phyloP scores from a whole-genome alignment of 2,329 filamentous ascomycete species.

The Phialophora macrospora region DNA sequence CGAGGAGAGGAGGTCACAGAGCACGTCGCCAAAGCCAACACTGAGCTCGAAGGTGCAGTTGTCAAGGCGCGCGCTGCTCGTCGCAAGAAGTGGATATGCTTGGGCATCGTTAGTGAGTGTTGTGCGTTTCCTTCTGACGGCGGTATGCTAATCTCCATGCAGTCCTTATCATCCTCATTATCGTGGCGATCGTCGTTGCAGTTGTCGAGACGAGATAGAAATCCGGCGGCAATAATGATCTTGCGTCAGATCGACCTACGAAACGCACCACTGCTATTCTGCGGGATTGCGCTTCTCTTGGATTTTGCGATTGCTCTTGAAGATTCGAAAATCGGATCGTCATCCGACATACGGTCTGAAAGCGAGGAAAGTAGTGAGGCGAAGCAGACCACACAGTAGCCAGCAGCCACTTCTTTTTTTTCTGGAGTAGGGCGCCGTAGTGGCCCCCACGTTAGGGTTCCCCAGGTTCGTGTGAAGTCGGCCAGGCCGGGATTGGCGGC shows the following conservation, averaged over 20 bases:
- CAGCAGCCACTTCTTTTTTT: not conserved
- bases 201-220: constrained; percentile 48
- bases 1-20: constrained; percentile 84
- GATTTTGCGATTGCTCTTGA: not conserved
- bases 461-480: not conserved
- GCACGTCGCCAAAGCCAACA: constrained; percentile 83
- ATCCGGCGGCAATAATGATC: constrained; percentile 1
- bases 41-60: constrained; percentile 80
- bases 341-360: not conserved
- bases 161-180: constrained; percentile 61
- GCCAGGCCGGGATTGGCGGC: constrained; percentile 3
- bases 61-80: constrained; percentile 77
- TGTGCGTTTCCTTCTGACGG: constrained; percentile 3
- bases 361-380: not conserved
- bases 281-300: not conserved
- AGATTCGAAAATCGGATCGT: not conserved
- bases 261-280: not conserved
- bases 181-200: constrained; percentile 55
- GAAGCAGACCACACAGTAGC: constrained; percentile 15
- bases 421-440: not conserved
- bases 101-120: constrained; percentile 70
- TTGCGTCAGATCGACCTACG: constrained; percentile 4
- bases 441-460: not conserved
- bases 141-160: constrained; percentile 17
- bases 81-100: constrained; percentile 96